Evolutionary conservation across 768 basidiomycete species (phyloP).

Genomic region (Lactarius hatsudake): DNA sequence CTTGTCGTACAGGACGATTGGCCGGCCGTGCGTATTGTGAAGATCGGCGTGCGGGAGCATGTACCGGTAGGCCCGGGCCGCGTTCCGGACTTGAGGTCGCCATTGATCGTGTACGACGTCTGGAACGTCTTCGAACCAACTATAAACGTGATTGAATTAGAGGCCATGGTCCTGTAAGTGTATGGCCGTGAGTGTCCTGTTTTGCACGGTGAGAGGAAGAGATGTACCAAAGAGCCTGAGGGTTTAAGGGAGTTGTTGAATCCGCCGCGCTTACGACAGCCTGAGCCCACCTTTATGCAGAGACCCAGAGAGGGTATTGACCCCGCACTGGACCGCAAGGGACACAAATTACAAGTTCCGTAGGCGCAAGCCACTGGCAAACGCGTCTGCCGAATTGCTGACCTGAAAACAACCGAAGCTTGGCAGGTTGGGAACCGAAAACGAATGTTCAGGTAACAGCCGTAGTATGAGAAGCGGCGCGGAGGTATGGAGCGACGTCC

Average conservation of each 20-base stretch:
- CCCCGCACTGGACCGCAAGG: background rate
- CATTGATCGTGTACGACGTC: slow-evolving; percentile 14
- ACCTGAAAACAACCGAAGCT: too few relatives aligned
- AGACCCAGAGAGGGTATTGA: too few relatives aligned
- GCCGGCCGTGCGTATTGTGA: background rate
- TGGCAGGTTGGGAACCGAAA: background rate
- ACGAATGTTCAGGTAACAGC: background rate
- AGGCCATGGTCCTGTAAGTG: background rate
- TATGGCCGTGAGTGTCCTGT: too few relatives aligned
- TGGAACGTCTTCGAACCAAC: background rate
- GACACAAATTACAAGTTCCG: background rate
- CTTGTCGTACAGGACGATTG: slow-evolving; percentile 38
- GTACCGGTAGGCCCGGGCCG: background rate
- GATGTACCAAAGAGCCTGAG: too few relatives aligned
- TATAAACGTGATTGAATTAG: background rate
- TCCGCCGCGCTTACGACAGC: too few relatives aligned
- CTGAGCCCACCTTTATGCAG: background rate
- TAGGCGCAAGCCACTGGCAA: background rate
- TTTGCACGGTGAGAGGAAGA: too few relatives aligned
- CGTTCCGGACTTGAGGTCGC: slow-evolving; percentile 7
- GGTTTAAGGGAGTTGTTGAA: background rate
- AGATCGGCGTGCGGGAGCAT: slow-evolving; percentile 16
- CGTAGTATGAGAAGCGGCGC: background rate
- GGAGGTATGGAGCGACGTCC: too few relatives aligned
- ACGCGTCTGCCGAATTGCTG: background rate